These are phyloP conservation scores for Eucalyptus marginata DNA, from an alignment of 345 rosid species.

Conservation along the genomic window DNA sequence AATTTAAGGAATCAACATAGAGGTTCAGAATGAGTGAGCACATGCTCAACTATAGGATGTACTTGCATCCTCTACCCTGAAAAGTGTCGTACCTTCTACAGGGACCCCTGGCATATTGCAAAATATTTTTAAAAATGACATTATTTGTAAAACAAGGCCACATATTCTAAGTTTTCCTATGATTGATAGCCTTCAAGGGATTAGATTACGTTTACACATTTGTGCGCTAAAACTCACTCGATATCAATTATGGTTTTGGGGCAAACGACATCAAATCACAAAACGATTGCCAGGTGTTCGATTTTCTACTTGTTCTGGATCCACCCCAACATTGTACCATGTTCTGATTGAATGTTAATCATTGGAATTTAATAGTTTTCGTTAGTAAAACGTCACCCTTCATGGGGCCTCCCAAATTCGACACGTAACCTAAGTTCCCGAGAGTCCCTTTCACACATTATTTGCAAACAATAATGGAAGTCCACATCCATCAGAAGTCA, in stretches of 20 bases:
- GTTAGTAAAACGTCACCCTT: not conserved
- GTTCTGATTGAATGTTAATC: not conserved
- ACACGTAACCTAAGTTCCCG: not conserved
- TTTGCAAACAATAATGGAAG: not conserved
- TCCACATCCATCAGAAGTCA: not conserved
- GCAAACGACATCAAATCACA: not conserved
- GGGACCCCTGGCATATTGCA: not conserved
- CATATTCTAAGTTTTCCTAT: not conserved
- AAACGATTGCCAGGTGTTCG: not conserved
- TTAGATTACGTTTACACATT: no score
- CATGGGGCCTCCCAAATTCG: not conserved
- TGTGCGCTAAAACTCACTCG: not conserved
- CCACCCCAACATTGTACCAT: not conserved
- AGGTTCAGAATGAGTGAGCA: not conserved
- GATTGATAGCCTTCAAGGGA: no score
- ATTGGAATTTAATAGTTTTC: not conserved
- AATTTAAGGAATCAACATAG: not conserved
- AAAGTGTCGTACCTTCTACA: not conserved
- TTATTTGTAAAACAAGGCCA: not conserved
- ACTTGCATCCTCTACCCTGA: not conserved
- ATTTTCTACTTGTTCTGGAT: not conserved
- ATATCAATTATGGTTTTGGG: not conserved
- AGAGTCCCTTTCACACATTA: not conserved
- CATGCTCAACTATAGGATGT: not conserved
- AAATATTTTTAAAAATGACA: not conserved